phyloP scores from a whole-genome alignment of 169 alveolate species.

The Toxoplasma gondii region DNA sequence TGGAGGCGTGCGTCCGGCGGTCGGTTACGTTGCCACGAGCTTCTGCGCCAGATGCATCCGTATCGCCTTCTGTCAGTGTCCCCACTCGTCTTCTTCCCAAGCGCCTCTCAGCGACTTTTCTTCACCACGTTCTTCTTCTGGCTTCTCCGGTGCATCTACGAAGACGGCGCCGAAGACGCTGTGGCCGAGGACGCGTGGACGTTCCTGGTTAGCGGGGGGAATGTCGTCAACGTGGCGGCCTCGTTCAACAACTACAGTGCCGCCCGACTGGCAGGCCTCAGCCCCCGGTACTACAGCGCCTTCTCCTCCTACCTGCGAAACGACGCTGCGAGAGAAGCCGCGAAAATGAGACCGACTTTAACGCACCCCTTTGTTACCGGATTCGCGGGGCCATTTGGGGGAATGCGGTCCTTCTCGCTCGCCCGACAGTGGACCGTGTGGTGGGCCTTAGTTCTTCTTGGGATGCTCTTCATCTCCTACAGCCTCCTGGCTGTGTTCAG shows the following conservation, averaged over 20 bases:
- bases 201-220: neutral
- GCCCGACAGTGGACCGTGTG: slow-evolving; percentile 17
- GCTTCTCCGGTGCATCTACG: neutral
- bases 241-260: neutral
- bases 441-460: neutral
- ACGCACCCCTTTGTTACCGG: too few relatives aligned
- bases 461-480: neutral
- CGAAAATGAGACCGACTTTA: neutral
- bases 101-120: slow-evolving; percentile 14
- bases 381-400: too few relatives aligned
- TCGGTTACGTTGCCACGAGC: neutral
- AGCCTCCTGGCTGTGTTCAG: neutral
- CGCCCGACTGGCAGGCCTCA: neutral
- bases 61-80: neutral
- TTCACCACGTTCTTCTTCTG: slow-evolving; percentile 17
- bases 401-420: neutral
- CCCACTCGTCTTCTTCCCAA: neutral
- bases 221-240: neutral
- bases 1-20: neutral
- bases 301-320: neutral
- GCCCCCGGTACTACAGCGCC: neutral
- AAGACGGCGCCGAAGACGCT: neutral
- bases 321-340: neutral
- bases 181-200: neutral
- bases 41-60: neutral